Evolutionary conservation across 179 eudicot species (phyloP), one percentile per base, ranked within the genome.

Genomic region (Monotropa hypopitys): DNA sequence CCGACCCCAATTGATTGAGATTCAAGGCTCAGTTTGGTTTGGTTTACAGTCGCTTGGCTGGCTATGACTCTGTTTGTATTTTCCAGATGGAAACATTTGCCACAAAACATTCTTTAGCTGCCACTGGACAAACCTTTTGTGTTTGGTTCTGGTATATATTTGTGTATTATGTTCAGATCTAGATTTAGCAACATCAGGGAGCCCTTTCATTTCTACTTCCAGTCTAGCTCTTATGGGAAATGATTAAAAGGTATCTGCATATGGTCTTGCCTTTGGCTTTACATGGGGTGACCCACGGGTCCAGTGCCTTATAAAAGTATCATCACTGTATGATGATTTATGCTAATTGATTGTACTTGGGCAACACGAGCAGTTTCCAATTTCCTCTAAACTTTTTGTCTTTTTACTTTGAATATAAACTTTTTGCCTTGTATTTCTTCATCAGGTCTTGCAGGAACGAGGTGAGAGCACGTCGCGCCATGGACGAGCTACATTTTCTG

Each of bases 381-480:
- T 20, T 38, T 70, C 32, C 33, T 70, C 7, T 21, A 21, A 15
- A 28, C 32, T 10, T 2, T 42, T 42, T 61, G 6, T 30, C 18
- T 18, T 26, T 63, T 63, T 5, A 40, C 32, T 26, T 35, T 10
- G 7, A 0, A 63, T 15, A 63, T 11, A 11, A 10, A 3, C 30
- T 3, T 12, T 30, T 26, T 28, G 1, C 67, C 67, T 61, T 8
- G 11, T 70, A 20, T 9, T 47, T 84, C 63, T 75, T 38, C 56
- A 81, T 63, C 89, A 95, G 99, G 99, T 95, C 38, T 83, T 95
- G 87, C 99, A 95, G 81, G 99, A 95, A 84, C 92, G 99, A 77
- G 97, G 99, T 78, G 99, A 95, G 87, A 95, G 97, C 88, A 95
- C 98, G 72, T 95, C 99, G 21, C 92, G 99, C 72, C 99, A 95